Evolutionary conservation across 495 filamentous ascomycete genomes (phyloP).

Genomic region (Aspergillus leporis): DNA sequence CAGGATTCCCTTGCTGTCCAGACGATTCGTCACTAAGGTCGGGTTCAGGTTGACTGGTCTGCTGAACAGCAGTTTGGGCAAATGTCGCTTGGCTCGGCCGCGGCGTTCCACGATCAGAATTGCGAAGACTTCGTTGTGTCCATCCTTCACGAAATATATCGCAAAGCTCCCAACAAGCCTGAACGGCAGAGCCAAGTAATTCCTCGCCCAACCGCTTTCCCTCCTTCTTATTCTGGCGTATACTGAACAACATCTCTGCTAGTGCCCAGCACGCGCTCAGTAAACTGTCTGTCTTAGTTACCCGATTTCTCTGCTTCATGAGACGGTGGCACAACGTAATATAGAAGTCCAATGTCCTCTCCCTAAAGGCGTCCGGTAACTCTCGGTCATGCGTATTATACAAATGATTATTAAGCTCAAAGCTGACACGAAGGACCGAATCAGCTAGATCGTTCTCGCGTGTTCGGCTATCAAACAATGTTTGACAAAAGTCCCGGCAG

Average conservation of each 20-base stretch:
- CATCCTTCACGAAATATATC: constrained; percentile 93
- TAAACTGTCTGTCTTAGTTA: constrained; percentile 76
- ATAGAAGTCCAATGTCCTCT: constrained; percentile 90
- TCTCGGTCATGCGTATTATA: constrained; percentile 88
- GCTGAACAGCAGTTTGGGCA: constrained; percentile 41
- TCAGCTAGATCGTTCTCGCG: constrained; percentile 75
- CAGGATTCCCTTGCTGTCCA: constrained; percentile 56
- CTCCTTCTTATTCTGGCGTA: constrained; percentile 79
- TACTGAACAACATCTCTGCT: constrained; percentile 91
- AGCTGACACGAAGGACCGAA: constrained; percentile 85
- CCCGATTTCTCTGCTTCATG: constrained; percentile 84
- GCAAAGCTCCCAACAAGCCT: constrained; percentile 93
- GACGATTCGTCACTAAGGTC: constrained; percentile 33
- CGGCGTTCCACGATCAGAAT: constrained; percentile 84
- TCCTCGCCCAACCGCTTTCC: constrained; percentile 76
- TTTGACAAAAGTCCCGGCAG: constrained; percentile 88
- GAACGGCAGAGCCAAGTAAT: constrained; percentile 79
- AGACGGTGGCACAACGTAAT: constrained; percentile 88
- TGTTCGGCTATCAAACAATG: constrained; percentile 79
- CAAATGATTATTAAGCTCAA: constrained; percentile 91
- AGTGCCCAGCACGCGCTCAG: constrained; percentile 86
- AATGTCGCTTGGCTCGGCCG: constrained; percentile 78
- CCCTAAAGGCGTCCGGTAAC: constrained; percentile 83
- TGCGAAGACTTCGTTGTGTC: constrained; percentile 82
- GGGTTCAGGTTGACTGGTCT: constrained; percentile 41